Conservation (phyloP, 495 filamentous ascomycete genomes). For the Aspergillus baeticus region DNA sequence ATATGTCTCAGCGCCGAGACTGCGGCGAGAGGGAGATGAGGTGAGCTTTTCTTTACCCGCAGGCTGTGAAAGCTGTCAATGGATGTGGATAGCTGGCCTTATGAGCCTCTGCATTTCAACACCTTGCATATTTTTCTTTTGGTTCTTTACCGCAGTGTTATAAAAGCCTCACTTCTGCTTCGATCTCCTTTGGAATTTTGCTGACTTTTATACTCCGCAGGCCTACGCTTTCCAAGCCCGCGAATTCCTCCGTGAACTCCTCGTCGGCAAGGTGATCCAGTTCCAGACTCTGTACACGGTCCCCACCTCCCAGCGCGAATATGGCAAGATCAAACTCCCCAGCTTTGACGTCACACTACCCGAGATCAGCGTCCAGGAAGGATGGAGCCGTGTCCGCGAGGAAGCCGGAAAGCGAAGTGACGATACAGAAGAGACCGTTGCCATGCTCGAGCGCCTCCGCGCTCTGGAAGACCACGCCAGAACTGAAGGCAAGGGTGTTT, state of each 20-base stretch:
- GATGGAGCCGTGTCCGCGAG: slow-evolving; percentile 88
- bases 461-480: slow-evolving; percentile 78
- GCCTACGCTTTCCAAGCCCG: slow-evolving; percentile 88
- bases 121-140: background rate
- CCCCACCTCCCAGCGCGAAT: slow-evolving; percentile 78
- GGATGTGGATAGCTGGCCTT: slow-evolving; percentile 6
- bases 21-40: slow-evolving; percentile 89
- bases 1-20: slow-evolving; percentile 82
- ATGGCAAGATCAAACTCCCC: slow-evolving; percentile 72
- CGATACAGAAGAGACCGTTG: slow-evolving; percentile 69
- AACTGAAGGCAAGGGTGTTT: slow-evolving; percentile 73
- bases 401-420: slow-evolving; percentile 84
- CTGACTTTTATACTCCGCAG: slow-evolving; percentile 30
- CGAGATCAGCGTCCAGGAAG: slow-evolving; percentile 76
- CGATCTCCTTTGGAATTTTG: background rate
- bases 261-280: slow-evolving; percentile 83
- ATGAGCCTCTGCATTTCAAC: background rate
- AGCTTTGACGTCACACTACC: slow-evolving; percentile 71
- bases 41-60: slow-evolving; percentile 37
- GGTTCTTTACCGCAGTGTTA: background rate
- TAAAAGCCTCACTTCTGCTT: background rate
- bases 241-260: slow-evolving; percentile 78
- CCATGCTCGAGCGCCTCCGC: slow-evolving; percentile 71
- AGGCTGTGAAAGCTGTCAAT: background rate
- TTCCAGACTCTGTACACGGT: slow-evolving; percentile 82